Percentiles rank a stretch among this genome's conserved stretches.
Conservation (phyloP, 2,329 filamentous ascomycete species). For the Rhynchosporium secalis region DNA sequence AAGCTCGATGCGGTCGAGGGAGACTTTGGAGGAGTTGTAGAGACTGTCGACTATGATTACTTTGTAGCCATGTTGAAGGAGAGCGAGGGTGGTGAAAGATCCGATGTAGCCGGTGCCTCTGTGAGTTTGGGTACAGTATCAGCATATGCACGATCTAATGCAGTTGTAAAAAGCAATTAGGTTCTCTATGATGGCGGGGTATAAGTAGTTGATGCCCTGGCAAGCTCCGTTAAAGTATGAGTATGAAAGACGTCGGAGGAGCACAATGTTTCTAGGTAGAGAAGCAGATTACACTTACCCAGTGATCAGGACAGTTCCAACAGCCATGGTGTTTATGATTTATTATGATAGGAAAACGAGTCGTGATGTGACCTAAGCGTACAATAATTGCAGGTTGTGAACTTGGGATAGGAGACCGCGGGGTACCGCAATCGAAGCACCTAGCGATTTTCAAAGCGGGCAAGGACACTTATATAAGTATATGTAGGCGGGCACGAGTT, state of each 20-base stretch:
- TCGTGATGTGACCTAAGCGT: background rate
- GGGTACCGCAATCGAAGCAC: slow-evolving; percentile 4
- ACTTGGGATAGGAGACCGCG: background rate
- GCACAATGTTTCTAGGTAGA: background rate
- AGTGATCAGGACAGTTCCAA: slow-evolving; percentile 87
- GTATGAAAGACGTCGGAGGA: background rate
- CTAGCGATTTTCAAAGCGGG: background rate
- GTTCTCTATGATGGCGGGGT: background rate
- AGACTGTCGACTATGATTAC: slow-evolving; percentile 96
- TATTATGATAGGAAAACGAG: background rate
- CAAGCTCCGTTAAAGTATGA: background rate
- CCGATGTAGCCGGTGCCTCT: slow-evolving; percentile 99
- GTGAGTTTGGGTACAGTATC: slow-evolving; percentile 34
- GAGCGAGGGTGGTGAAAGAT: slow-evolving; percentile 89
- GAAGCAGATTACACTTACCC: slow-evolving; percentile 62
- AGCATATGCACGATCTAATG: slow-evolving; percentile 23
- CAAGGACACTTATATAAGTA: too few species aligned
- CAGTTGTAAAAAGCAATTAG: background rate
- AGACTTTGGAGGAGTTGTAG: slow-evolving; percentile 93
- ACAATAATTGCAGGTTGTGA: background rate
- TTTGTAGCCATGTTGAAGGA: slow-evolving; percentile 92
- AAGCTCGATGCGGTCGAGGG: slow-evolving; percentile 91
- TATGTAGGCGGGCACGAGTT: too few species aligned
- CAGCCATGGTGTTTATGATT: slow-evolving; percentile 58
- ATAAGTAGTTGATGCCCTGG: background rate